phyloP scores from a whole-genome alignment of 2,329 filamentous ascomycete genomes.

The Fusarium hainanense region DNA sequence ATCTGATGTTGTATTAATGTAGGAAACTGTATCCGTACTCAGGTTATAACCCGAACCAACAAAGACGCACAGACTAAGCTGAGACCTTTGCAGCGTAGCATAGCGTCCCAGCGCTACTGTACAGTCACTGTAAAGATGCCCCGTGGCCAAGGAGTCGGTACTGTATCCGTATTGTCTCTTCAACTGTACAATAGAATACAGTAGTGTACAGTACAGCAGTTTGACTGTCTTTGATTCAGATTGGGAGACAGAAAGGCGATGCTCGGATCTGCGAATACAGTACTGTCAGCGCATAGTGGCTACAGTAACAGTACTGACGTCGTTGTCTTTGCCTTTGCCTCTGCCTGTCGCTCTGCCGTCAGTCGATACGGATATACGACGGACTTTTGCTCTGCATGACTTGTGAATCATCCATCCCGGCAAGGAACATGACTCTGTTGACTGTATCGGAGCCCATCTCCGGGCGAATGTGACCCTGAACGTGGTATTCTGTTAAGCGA shows the following conservation, averaged over 20 bases:
- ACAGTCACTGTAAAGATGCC: not conserved
- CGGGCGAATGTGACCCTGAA: conserved; percentile 19
- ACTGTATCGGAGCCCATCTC: conserved; percentile 12
- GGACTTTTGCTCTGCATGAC: conserved; percentile 6
- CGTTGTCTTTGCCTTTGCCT: not conserved
- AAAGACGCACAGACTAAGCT: conserved; percentile 16
- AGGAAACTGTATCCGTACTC: not conserved
- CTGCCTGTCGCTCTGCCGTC: not conserved
- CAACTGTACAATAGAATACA: not conserved
- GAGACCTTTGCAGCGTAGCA: not conserved
- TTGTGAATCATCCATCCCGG: conserved; percentile 2
- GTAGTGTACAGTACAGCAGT: conserved; percentile 12
- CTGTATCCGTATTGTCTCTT: conserved; percentile 25
- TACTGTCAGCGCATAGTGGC: conserved; percentile 17
- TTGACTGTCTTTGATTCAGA: not conserved
- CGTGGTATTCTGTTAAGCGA: conserved; percentile 12
- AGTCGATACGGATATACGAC: not conserved
- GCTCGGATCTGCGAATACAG: not conserved
- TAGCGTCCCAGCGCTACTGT: not conserved
- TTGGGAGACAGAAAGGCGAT: not conserved
- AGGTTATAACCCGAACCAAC: conserved; percentile 17
- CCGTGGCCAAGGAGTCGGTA: conserved; percentile 38
- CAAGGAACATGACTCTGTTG: conserved; percentile 15
- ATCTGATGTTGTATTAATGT: conserved; percentile 16
- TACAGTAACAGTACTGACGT: not conserved